Evolutionary conservation across 345 rosid species (phyloP), one percentile per base, ranked within the genome.

Genomic region (Murraya koenigii): DNA sequence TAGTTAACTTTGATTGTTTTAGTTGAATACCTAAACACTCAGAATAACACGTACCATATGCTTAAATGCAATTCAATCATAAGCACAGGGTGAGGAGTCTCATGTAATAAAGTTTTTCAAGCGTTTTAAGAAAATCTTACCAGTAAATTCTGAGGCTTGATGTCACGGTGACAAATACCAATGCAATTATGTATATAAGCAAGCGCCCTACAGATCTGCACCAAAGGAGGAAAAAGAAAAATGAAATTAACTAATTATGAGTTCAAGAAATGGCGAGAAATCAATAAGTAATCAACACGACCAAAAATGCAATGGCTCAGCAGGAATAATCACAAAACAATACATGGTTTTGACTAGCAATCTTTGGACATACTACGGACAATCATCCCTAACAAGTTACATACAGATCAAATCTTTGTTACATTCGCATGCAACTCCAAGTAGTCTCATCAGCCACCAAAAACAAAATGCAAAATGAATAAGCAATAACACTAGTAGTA

Each of bases 121-220:
- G 25, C 22, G 32, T 52, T 56, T 35, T 28, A 74, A 35, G 61
- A 77, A 78, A 61, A 75, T 58, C 89, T 86, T 81, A 95, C 98
- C 49, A 95, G 89, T 75, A 93, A 85, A 83, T 95, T 95, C 74
- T 95, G 99, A 58, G 98, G 99, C 86, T 95, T 95, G 85, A 95
- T 95, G 84, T 95, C 99, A 79, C 98, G 95, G 69, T 95, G 99
- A 84, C 99, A 95, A 72, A 95, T 92, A 66, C 98, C 98, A 80
- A 93, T 91, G 70, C 84, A 89, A 59, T 88, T 87, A 83, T 95
- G 99, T 49, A 95, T 81, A 82, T 93, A 95, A 33, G 95, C 94
- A 82, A 95, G 96, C 38, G 99, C 99, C 81, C 99, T 90, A 82
- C 96, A 95, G 81, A 95, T 95, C 99, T 95, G 93, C 77, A 82